Conservation (phyloP, 805 yeast genomes). For the Saccharomycopsis lassenensis region DNA sequence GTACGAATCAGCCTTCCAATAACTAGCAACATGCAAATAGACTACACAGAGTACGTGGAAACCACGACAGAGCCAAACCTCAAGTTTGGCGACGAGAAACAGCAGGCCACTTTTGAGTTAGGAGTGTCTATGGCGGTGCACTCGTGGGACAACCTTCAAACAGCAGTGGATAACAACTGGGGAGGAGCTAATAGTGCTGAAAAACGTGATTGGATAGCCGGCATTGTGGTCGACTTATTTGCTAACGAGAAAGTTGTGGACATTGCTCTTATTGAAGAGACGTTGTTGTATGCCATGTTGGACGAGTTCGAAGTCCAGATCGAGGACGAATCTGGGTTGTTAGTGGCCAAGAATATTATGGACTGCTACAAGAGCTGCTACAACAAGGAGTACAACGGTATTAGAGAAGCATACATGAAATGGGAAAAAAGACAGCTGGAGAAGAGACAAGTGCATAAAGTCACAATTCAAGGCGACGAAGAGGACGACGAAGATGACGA, state of each 20-base stretch:
- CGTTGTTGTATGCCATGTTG: constrained; percentile 78
- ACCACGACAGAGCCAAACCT: constrained; percentile 34
- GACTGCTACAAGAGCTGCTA: constrained; percentile 56
- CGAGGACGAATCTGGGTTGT: constrained; percentile 81
- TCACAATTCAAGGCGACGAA: constrained; percentile 34
- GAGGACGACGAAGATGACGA: constrained; percentile 41
- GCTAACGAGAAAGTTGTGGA: constrained; percentile 54
- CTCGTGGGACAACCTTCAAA: constrained; percentile 77
- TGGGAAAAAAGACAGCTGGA: constrained; percentile 45
- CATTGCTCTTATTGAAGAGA: constrained; percentile 69
- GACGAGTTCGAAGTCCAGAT: constrained; percentile 88
- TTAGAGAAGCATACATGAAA: constrained; percentile 47
- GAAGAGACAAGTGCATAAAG: constrained; percentile 25
- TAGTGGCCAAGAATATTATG: constrained; percentile 57
- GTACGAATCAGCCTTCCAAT: not conserved
- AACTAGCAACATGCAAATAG: constrained; percentile 20
- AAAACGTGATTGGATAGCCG: constrained; percentile 92
- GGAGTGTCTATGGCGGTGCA: constrained; percentile 90
- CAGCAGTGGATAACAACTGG: constrained; percentile 89
- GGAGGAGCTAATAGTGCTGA: constrained; percentile 90
- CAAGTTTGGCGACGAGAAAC: constrained; percentile 43
- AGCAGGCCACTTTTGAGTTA: constrained; percentile 79
- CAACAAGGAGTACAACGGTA: constrained; percentile 37
- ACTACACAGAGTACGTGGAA: constrained; percentile 42
- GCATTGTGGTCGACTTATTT: constrained; percentile 71